phyloP scores from a whole-genome alignment of 495 filamentous ascomycete species.

The Neurospora pannonica region DNA sequence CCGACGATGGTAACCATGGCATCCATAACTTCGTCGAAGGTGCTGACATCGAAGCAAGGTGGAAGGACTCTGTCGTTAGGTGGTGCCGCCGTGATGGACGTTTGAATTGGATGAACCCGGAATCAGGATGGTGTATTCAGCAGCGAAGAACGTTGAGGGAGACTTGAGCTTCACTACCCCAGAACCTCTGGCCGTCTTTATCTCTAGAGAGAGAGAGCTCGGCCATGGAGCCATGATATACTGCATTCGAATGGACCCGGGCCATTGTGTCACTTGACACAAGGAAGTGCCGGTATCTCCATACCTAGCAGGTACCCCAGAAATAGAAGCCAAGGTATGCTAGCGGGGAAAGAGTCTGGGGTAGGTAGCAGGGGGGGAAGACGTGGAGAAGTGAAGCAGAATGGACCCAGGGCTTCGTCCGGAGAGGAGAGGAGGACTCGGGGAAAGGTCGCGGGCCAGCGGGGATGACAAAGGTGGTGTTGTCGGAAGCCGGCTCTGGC shows the following conservation, averaged over 20 bases:
- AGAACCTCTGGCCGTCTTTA: neutral
- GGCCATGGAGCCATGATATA: neutral
- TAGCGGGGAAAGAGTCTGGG: neutral
- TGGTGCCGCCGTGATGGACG: neutral
- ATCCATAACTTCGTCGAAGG: neutral
- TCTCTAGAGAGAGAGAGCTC: neutral
- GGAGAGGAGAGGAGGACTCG: neutral
- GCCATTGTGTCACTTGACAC: neutral
- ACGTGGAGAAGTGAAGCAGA: neutral
- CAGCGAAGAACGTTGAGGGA: neutral
- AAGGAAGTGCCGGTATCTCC: neutral
- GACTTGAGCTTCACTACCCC: neutral
- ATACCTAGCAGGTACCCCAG: neutral
- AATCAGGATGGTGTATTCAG: neutral
- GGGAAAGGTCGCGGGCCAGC: neutral
- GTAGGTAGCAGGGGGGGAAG: neutral
- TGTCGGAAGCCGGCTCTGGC: neutral
- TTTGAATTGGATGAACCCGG: neutral
- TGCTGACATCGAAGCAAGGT: neutral
- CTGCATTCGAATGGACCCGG: neutral
- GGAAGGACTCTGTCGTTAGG: neutral
- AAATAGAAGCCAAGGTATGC: neutral
- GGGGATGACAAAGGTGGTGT: neutral
- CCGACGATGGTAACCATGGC: neutral
- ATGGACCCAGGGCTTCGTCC: neutral